phyloP scores from a whole-genome alignment of 805 yeast genomes.

The Metschnikowia peoriensis region DNA sequence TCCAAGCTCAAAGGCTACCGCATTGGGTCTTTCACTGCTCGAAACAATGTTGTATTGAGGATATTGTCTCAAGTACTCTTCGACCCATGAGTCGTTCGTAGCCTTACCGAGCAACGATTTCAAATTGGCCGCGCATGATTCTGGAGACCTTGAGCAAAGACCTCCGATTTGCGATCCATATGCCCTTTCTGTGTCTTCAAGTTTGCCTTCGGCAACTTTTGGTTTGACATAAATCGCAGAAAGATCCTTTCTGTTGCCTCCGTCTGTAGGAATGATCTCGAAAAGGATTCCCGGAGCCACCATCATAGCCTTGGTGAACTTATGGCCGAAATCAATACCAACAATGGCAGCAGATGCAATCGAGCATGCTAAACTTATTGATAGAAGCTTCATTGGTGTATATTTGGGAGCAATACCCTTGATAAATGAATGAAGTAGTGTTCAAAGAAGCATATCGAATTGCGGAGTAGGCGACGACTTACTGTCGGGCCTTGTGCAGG shows the following conservation, averaged over 20 bases:
- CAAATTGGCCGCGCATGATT: constrained; percentile 59
- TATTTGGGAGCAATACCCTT: not conserved
- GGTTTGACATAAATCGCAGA: constrained; percentile 70
- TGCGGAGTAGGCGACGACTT: constrained; percentile 6
- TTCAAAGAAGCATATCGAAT: not conserved
- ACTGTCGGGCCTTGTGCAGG: constrained; percentile 8
- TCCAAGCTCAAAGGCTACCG: constrained; percentile 56
- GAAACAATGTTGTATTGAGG: constrained; percentile 56
- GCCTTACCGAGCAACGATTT: constrained; percentile 72
- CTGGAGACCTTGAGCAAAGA: constrained; percentile 71
- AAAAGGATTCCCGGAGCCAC: constrained; percentile 89
- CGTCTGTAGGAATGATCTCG: constrained; percentile 85
- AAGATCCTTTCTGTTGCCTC: constrained; percentile 86
- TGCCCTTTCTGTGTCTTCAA: constrained; percentile 59
- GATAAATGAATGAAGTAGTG: not conserved
- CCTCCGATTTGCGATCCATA: constrained; percentile 77
- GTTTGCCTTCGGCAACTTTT: constrained; percentile 20
- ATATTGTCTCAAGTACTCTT: constrained; percentile 50
- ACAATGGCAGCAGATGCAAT: constrained; percentile 58
- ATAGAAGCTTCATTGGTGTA: constrained; percentile 15
- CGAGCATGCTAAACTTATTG: constrained; percentile 11
- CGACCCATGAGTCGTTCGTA: constrained; percentile 45
- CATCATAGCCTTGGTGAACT: constrained; percentile 79
- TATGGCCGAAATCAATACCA: constrained; percentile 89
- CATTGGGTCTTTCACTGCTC: constrained; percentile 38